phyloP scores from a whole-genome alignment of 2,329 filamentous ascomycete species.

The Xylaria sp. region DNA sequence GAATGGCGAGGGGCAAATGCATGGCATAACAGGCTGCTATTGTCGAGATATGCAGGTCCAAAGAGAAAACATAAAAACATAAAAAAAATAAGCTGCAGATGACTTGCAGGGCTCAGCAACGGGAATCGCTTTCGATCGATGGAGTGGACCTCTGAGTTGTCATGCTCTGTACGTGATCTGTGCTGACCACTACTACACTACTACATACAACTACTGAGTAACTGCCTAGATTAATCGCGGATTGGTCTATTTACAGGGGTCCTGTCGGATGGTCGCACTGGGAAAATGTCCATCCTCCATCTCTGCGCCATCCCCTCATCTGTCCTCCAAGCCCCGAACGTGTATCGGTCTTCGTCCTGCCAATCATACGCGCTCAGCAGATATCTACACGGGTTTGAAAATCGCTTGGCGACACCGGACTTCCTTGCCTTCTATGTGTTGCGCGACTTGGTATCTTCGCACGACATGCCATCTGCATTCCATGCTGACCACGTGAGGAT shows the following conservation, averaged over 20 bases:
- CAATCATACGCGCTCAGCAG: neutral
- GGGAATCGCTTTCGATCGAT: constrained; percentile 9
- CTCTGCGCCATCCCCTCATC: neutral
- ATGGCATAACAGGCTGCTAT: neutral
- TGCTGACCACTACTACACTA: neutral
- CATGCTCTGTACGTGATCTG: neutral
- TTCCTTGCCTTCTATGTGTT: neutral
- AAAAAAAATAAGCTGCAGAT: constrained; percentile 6
- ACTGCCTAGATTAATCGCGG: neutral
- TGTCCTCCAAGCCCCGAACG: neutral
- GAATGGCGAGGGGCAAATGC: neutral
- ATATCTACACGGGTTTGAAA: neutral
- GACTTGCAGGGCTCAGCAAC: constrained; percentile 13
- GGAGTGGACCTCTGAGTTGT: neutral
- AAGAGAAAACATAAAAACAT: neutral
- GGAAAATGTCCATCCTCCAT: neutral
- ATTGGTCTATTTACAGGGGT: constrained; percentile 8
- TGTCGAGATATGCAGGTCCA: too few relatives aligned
- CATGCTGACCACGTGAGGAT: constrained; percentile 10
- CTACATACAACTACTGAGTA: too few relatives aligned
- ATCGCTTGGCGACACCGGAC: neutral
- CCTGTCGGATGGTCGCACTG: neutral
- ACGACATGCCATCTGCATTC: neutral
- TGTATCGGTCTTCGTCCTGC: neutral
- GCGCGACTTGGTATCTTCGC: neutral